Conservation (phyloP, 306 rosid species). For the Trifolium fragiferum region DNA sequence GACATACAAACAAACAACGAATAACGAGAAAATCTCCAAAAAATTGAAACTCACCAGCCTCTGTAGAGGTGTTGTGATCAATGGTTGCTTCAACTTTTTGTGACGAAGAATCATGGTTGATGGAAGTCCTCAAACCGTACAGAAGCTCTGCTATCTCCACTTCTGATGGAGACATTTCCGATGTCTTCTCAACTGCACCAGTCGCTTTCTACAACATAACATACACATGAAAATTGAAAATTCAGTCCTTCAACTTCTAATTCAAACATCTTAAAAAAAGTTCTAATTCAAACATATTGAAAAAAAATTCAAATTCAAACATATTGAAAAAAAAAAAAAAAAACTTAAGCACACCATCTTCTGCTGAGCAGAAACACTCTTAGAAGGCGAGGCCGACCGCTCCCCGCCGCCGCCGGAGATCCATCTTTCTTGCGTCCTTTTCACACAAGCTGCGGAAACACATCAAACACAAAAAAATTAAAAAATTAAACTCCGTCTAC, state of each 20-base stretch:
- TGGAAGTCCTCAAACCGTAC: conserved; percentile 58
- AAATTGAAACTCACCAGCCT: conserved; percentile 45
- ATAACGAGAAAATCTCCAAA: conserved; percentile 22
- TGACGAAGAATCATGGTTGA: conserved; percentile 39
- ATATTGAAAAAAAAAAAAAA: neutral
- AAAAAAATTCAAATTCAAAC: neutral
- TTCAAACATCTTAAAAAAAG: neutral
- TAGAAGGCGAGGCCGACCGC: conserved; percentile 48
- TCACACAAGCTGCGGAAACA: conserved; percentile 59
- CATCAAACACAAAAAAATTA: neutral
- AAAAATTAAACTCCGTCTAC: neutral
- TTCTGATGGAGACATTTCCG: conserved; percentile 51
- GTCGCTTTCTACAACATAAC: conserved; percentile 52
- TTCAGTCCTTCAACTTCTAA: neutral
- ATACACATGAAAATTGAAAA: conserved; percentile 33
- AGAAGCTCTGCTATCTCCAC: conserved; percentile 83
- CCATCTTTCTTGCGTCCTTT: conserved; percentile 57
- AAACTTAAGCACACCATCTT: conserved; percentile 53
- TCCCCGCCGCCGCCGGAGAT: conserved; percentile 48
- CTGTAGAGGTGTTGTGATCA: conserved; percentile 6
- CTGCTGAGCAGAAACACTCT: conserved; percentile 46
- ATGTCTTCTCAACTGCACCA: conserved; percentile 44
- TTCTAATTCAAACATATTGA: neutral
- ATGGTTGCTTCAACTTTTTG: conserved; percentile 43
- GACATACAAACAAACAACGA: neutral